Conservation (phyloP, 2,329 filamentous ascomycete species). For the Fusarium heterosporum region DNA sequence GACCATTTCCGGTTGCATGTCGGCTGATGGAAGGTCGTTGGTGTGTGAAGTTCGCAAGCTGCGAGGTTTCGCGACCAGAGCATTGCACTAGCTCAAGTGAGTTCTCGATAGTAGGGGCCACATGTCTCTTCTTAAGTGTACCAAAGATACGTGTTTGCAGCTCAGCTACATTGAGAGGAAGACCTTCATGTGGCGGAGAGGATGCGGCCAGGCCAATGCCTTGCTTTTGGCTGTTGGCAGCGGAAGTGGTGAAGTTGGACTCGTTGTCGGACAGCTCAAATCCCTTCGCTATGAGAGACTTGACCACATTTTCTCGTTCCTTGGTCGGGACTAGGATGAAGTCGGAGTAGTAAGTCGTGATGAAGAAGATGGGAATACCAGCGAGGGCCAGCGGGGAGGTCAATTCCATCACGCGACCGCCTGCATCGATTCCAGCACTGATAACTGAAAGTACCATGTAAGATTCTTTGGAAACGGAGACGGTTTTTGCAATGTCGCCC, state of each 20-base stretch:
- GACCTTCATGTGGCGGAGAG: conserved; percentile 74
- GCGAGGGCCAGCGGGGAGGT: conserved; percentile 91
- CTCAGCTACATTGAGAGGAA: conserved; percentile 81
- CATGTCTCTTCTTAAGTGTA: conserved; percentile 80
- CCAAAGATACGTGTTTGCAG: conserved; percentile 86
- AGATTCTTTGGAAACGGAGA: conserved; percentile 83
- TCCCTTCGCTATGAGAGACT: conserved; percentile 80
- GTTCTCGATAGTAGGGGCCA: conserved; percentile 77
- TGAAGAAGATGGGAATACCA: conserved; percentile 97
- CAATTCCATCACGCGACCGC: conserved; percentile 89
- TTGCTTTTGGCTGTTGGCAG: conserved; percentile 51
- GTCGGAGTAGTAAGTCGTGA: conserved; percentile 97
- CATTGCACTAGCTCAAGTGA: conserved; percentile 82
- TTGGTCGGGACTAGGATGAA: conserved; percentile 91
- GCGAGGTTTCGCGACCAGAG: conserved; percentile 70
- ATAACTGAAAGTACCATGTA: conserved; percentile 92
- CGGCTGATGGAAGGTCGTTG: conserved; percentile 54
- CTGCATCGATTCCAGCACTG: conserved; percentile 89
- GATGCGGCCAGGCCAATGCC: conserved; percentile 54
- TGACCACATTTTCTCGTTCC: conserved; percentile 78
- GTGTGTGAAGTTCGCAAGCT: conserved; percentile 54
- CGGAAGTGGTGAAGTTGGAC: conserved; percentile 72
- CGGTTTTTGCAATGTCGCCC: conserved; percentile 60
- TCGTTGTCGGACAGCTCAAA: conserved; percentile 85
- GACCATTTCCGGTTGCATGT: conserved; percentile 52